phyloP scores from a whole-genome alignment of 208 protist genomes.

The Leishmania turanica region DNA sequence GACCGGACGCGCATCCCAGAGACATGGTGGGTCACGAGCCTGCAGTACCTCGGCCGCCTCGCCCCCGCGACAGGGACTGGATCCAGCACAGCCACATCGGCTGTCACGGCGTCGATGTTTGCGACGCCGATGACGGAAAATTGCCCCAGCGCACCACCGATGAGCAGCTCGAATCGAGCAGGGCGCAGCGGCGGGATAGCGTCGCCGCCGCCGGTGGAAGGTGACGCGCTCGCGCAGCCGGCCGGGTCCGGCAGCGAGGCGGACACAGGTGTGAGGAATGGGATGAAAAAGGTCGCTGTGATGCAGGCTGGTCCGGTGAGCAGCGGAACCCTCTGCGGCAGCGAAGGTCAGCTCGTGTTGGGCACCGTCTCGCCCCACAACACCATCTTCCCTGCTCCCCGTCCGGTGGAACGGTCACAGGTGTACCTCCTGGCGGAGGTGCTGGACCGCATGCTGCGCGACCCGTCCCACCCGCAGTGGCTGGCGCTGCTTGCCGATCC shows the following conservation, averaged over 20 bases:
- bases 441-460: constrained; percentile 80
- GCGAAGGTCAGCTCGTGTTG: background rate
- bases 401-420: constrained; percentile 72
- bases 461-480: constrained; percentile 39
- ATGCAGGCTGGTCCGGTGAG: background rate
- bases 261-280: background rate
- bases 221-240: background rate
- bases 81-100: background rate
- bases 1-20: constrained; percentile 66
- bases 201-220: background rate
- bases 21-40: constrained; percentile 69
- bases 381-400: constrained; percentile 63
- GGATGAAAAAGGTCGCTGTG: background rate
- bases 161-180: background rate
- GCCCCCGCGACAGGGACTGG: background rate
- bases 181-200: background rate
- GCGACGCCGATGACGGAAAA: background rate
- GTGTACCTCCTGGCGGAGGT: constrained; percentile 85
- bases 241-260: background rate
- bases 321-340: background rate
- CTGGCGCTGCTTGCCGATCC: constrained; percentile 63
- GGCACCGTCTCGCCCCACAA: background rate
- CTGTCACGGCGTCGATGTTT: background rate
- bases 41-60: constrained; percentile 27
- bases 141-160: too few relatives aligned